A percentile compares a stretch with the other conserved stretches of the same genome.
phyloP scores from a whole-genome alignment of 805 yeast genomes.

The Candida schatavii region DNA sequence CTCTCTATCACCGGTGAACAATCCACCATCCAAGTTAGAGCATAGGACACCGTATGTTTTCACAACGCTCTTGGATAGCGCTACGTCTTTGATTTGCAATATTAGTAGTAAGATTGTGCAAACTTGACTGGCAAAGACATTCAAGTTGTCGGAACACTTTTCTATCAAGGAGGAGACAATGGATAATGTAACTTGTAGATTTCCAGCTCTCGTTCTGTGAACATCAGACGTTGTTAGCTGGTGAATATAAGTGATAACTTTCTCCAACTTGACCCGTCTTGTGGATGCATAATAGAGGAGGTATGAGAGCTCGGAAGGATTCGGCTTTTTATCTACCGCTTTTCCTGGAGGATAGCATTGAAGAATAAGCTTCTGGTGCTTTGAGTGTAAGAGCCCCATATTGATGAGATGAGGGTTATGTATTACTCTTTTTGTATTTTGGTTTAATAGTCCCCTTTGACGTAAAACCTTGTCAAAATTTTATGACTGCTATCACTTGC shows the following conservation, averaged over 20 bases:
- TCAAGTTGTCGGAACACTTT: constrained; percentile 78
- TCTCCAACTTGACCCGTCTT: constrained; percentile 82
- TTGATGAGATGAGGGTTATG: not conserved
- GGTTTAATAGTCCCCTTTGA: too few species aligned
- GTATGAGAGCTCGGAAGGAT: constrained; percentile 86
- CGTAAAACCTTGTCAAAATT: too few species aligned
- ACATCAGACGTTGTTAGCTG: constrained; percentile 62
- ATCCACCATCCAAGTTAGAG: constrained; percentile 53
- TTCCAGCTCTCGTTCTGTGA: constrained; percentile 65
- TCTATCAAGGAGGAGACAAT: constrained; percentile 67
- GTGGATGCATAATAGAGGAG: constrained; percentile 87
- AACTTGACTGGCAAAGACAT: constrained; percentile 72
- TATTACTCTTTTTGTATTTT: not conserved
- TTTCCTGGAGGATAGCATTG: constrained; percentile 94
- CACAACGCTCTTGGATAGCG: constrained; percentile 53
- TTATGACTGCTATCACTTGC: too few species aligned
- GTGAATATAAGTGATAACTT: constrained; percentile 70
- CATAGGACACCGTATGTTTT: constrained; percentile 45
- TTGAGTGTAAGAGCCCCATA: constrained; percentile 55
- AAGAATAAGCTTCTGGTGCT: constrained; percentile 84
- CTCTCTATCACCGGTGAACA: constrained; percentile 62
- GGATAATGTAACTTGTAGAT: constrained; percentile 75
- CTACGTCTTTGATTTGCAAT: constrained; percentile 55
- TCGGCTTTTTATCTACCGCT: constrained; percentile 83
- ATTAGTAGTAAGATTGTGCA: constrained; percentile 56